These are phyloP conservation scores for Verticillium klebahnii DNA, from an alignment of 2,329 filamentous ascomycete genomes.

Conservation along the genomic window DNA sequence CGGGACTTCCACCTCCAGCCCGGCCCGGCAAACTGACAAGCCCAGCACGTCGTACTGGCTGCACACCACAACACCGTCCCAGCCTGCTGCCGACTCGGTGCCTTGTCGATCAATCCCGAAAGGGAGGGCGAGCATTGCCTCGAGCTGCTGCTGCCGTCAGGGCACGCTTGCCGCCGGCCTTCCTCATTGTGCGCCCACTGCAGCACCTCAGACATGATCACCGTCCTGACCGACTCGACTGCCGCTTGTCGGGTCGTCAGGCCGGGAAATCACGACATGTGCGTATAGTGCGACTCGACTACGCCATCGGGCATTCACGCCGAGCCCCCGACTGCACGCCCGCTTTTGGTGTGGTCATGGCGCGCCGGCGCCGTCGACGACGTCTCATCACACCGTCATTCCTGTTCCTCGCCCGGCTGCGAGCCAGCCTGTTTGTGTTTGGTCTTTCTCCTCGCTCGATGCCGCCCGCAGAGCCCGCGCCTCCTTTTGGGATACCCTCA, in stretches of 20 bases:
- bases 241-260: background rate
- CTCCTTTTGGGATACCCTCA: background rate
- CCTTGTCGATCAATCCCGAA: background rate
- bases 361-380: background rate
- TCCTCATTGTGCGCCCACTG: background rate
- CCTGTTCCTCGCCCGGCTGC: background rate
- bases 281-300: background rate
- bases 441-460: background rate
- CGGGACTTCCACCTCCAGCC: background rate
- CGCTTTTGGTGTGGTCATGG: background rate
- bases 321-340: conserved; percentile 1
- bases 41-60: background rate
- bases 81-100: background rate
- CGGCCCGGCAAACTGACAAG: background rate
- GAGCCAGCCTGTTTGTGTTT: background rate
- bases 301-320: conserved; percentile 7
- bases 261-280: background rate
- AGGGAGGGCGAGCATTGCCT: background rate
- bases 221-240: background rate
- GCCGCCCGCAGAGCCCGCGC: background rate
- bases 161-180: background rate
- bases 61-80: background rate
- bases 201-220: background rate
- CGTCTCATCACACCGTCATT: background rate
- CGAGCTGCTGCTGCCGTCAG: background rate